Percentiles rank a stretch among this genome's conserved stretches.
These are phyloP conservation scores for Vararia minispora DNA, from an alignment of 768 basidiomycete species.

Conservation along the genomic window DNA sequence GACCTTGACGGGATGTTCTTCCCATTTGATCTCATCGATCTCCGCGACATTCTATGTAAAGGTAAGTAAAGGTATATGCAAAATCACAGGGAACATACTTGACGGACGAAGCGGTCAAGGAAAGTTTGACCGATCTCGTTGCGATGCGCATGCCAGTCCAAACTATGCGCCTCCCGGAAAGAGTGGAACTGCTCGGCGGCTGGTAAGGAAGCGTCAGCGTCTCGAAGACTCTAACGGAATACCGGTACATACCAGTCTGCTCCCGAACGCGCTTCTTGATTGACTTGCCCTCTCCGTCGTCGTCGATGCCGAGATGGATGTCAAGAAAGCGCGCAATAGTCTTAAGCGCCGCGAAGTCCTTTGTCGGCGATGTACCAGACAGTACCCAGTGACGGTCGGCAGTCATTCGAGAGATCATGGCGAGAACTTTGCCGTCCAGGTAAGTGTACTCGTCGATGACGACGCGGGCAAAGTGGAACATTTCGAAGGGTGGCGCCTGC, in stretches of 20 bases:
- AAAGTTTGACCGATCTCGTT: constrained; percentile 75
- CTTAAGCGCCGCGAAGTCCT: constrained; percentile 84
- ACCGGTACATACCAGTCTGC: constrained; percentile 52
- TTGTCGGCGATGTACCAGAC: constrained; percentile 92
- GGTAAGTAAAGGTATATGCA: not conserved
- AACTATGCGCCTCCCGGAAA: constrained; percentile 86
- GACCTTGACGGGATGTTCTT: constrained; percentile 49
- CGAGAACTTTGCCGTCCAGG: constrained; percentile 66
- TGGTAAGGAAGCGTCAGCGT: constrained; percentile 22
- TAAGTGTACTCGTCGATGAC: constrained; percentile 96
- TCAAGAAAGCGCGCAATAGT: constrained; percentile 83
- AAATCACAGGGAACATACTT: constrained; percentile 34
- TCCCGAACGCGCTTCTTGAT: constrained; percentile 76
- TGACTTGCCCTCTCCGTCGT: constrained; percentile 73
- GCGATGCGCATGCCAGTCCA: constrained; percentile 88
- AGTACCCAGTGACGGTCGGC: constrained; percentile 86
- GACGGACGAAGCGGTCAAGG: constrained; percentile 72
- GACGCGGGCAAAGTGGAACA: constrained; percentile 84
- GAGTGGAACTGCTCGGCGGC: constrained; percentile 92
- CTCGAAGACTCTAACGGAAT: not conserved
- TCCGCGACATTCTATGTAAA: constrained; percentile 76
- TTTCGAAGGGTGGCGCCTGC: constrained; percentile 77
- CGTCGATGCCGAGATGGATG: constrained; percentile 87
- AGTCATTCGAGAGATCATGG: constrained; percentile 65
- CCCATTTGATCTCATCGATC: constrained; percentile 89